Evolutionary conservation across 2,329 filamentous ascomycete genomes (phyloP).

Genomic region (Neofusicoccum ribis): DNA sequence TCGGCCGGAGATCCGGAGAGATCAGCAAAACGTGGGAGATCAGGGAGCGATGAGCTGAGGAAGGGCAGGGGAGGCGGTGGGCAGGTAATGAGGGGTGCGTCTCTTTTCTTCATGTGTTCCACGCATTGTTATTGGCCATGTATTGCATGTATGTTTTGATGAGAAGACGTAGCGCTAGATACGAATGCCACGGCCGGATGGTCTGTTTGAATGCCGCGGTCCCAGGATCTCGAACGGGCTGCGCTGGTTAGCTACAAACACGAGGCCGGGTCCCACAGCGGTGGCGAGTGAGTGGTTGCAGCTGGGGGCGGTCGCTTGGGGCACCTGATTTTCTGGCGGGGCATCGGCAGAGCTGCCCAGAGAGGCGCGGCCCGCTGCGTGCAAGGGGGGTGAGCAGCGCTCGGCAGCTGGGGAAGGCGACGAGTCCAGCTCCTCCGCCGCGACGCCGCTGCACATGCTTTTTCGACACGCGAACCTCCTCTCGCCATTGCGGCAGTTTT

Average conservation of each 20-base stretch:
- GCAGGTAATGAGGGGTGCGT: background rate
- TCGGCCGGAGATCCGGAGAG: constrained; percentile 8
- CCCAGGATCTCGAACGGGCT: background rate
- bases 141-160: background rate
- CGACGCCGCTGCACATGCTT: no score
- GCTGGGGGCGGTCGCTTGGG: background rate
- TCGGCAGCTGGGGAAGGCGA: background rate
- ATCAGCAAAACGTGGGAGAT: constrained; percentile 8
- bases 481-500: background rate
- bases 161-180: background rate
- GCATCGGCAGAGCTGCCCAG: constrained; percentile 3
- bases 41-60: background rate
- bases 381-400: background rate
- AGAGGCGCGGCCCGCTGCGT: constrained; percentile 13
- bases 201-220: background rate
- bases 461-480: background rate
- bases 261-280: background rate
- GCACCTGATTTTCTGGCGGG: background rate
- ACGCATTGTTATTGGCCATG: background rate
- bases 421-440: background rate
- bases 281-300: background rate
- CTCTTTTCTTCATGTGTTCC: background rate
- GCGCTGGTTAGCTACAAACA: background rate
- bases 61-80: background rate
- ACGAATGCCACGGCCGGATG: background rate